A percentile compares a stretch with the other conserved stretches of the same genome.
Evolutionary conservation across 345 rosid genomes (phyloP).

Genomic region (Salix caprea): DNA sequence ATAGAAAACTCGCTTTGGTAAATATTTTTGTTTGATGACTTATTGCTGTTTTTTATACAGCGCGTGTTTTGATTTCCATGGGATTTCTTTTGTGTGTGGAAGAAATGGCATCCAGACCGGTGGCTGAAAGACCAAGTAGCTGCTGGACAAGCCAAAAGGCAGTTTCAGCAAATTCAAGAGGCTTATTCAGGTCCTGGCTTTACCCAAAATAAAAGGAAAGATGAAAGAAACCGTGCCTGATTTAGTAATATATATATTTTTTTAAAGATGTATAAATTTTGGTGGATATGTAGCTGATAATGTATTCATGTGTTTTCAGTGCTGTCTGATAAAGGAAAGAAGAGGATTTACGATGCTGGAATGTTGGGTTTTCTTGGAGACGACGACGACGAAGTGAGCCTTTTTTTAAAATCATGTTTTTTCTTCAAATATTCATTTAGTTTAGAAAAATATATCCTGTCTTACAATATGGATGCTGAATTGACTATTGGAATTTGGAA

Average conservation of each 20-base stretch:
- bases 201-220: no score
- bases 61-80: no score
- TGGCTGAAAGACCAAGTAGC: conserved; percentile 26
- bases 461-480: no score
- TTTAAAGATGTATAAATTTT: no score
- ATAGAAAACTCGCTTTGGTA: conserved; percentile 35
- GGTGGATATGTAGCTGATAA: no score
- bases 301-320: conserved; percentile 9
- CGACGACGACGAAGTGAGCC: conserved; percentile 36
- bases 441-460: no score
- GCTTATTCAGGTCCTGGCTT: conserved; percentile 30
- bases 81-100: not conserved
- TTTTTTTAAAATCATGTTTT: not conserved
- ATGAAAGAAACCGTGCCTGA: no score
- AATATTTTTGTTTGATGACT: no score
- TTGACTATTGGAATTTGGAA: not conserved
- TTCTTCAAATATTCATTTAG: no score
- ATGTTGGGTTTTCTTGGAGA: conserved; percentile 24
- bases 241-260: no score
- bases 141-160: conserved; percentile 28
- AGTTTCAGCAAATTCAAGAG: conserved; percentile 43
- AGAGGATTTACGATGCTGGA: conserved; percentile 32
- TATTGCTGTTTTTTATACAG: no score
- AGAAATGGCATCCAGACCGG: conserved; percentile 51
- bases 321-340: conserved; percentile 27